Evolutionary conservation across 371 early-diverging fungal species (phyloP).

Genomic region (Mortierella sp.): DNA sequence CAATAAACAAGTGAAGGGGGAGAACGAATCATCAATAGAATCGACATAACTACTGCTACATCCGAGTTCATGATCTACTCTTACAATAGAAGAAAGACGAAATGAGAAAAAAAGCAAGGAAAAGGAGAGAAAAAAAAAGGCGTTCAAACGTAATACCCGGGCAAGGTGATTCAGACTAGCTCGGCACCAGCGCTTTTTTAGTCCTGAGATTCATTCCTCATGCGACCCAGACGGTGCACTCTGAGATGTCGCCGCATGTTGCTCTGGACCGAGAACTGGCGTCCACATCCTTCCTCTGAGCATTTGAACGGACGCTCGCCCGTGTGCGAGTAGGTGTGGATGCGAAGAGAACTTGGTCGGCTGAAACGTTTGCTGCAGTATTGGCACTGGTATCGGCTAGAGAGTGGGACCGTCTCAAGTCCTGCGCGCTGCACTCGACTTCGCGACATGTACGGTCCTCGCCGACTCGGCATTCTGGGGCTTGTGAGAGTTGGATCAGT

Average conservation of each 20-base stretch:
- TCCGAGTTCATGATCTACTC: too few species aligned
- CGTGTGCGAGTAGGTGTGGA: conserved; percentile 81
- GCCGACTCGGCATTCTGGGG: conserved; percentile 22
- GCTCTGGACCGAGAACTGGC: conserved; percentile 79
- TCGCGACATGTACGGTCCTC: conserved; percentile 39
- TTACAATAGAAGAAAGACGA: too few species aligned
- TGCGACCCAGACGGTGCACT: conserved; percentile 56
- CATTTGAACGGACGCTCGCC: conserved; percentile 83
- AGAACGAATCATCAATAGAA: too few species aligned
- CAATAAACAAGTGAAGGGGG: too few species aligned
- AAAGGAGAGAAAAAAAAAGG: background rate
- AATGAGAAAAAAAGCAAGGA: background rate
- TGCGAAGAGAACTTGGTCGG: conserved; percentile 78
- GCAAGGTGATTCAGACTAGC: too few species aligned
- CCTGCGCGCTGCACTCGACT: conserved; percentile 35
- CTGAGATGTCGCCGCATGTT: conserved; percentile 80
- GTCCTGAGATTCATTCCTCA: conserved; percentile 20
- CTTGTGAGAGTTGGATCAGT: background rate
- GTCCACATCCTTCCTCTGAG: conserved; percentile 69
- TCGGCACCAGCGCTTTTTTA: background rate
- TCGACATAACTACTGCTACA: too few species aligned
- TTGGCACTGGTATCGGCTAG: conserved; percentile 71
- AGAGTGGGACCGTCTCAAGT: conserved; percentile 32
- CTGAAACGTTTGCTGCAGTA: conserved; percentile 77
- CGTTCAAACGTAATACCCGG: background rate